Conservation (phyloP, 2,329 filamentous ascomycete species). For the Exophiala mesophila region DNA sequence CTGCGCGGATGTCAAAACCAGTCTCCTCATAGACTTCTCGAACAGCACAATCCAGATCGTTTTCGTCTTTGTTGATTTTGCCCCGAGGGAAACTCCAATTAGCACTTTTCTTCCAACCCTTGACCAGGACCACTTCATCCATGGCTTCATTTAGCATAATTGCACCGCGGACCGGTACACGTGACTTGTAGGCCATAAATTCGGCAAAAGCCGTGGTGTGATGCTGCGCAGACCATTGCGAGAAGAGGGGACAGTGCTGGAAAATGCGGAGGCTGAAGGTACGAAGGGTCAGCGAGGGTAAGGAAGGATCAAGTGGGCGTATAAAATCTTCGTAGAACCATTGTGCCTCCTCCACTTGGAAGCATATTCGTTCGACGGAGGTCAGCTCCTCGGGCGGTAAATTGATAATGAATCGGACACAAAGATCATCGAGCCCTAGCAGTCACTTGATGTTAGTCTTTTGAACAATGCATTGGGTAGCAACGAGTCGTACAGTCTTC, state of each 20-base stretch:
- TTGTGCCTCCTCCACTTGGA: conserved; percentile 98
- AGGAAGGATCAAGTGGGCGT: conserved; percentile 74
- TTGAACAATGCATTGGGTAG: neutral
- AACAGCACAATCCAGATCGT: conserved; percentile 87
- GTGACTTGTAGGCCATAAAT: conserved; percentile 90
- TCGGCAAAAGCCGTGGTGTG: conserved; percentile 82
- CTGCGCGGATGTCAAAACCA: conserved; percentile 72
- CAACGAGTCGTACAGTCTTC: conserved; percentile 65
- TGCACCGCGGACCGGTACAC: conserved; percentile 87
- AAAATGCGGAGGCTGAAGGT: conserved; percentile 88
- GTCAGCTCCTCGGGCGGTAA: conserved; percentile 85
- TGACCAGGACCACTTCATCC: conserved; percentile 89
- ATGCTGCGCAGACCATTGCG: conserved; percentile 70
- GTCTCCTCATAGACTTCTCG: conserved; percentile 96
- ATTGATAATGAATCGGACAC: conserved; percentile 97
- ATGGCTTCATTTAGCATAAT: conserved; percentile 91
- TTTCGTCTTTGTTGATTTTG: conserved; percentile 97
- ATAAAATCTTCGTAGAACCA: conserved; percentile 99
- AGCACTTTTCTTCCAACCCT: conserved; percentile 95
- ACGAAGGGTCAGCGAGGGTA: conserved; percentile 80
- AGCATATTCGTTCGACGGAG: conserved; percentile 90
- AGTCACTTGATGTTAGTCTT: conserved; percentile 9
- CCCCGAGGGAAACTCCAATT: conserved; percentile 96
- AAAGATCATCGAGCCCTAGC: conserved; percentile 91
- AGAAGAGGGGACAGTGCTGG: conserved; percentile 84